Base-by-base conservation (phyloP, 768 basidiomycete species). In the Boletus pseudo-olivaceus region DNA sequence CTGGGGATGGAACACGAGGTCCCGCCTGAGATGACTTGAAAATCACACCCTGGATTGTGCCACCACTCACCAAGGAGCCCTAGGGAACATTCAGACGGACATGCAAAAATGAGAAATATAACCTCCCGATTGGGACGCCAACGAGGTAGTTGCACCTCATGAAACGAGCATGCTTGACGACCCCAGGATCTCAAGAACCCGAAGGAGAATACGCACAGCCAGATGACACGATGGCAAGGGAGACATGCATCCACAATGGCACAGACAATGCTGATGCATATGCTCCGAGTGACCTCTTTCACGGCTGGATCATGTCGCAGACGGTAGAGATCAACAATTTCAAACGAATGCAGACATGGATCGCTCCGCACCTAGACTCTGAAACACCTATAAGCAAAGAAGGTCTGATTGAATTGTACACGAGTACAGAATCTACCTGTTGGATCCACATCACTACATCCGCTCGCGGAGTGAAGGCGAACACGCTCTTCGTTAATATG, bases 181-280 rank as follows among this genome's bases (percentile, higher is more conserved):
- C 47, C 44, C 49, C 64, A 56, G 40, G 51, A 57, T 45, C 44
- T 44, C n/a, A 51, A 47, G 47, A 46, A 17, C 65, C 62, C 35
- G 58, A 62, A 55, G 63, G 56, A 65, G 63, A 56, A 63, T 40
- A 54, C 44, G 53, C 62, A 66, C 66, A 62, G 65, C 65, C 62
- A 43, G 50, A 50, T 47, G 53, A 60, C 53, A 62, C 48, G 55
- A 52, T 41, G 47, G n/a, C 40, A 40, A 39, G 37, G 43, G 45
- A 44, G 47, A 47, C 34, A 7, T 49, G 29, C 19, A 48, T 30
- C 32, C 41, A 27, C 37, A 40, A 35, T 34, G 35, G 37, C 17
- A 38, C 48, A 47, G 43, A 49, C 26, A 43, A 51, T 26, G 49
- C 45, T 45, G 38, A 33, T 33, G 33, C 33, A n/a, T 38, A 55